A percentile compares a stretch with the other conserved stretches of the same genome.
Conservation (phyloP, 257 asterid species). For the Scutellaria baicalensis region DNA sequence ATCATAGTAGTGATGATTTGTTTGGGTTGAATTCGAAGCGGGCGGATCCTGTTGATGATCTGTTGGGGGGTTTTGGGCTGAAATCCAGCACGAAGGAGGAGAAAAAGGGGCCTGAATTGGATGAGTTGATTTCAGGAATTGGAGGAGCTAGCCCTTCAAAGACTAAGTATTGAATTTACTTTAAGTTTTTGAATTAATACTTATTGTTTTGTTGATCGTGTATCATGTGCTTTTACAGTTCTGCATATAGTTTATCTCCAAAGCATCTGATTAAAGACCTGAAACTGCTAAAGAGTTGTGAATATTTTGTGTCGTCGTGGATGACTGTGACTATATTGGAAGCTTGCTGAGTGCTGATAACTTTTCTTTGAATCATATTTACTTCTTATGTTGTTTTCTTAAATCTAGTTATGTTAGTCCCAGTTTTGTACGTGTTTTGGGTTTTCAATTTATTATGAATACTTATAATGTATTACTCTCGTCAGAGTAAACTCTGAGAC, state of each 20-base stretch:
- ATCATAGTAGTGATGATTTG: slow-evolving; percentile 18
- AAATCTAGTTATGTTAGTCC: background rate
- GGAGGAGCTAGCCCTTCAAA: slow-evolving; percentile 34
- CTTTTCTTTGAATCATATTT: background rate
- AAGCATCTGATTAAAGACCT: background rate
- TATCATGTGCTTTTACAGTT: background rate
- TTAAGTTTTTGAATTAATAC: slow-evolving; percentile 2
- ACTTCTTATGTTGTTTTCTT: background rate
- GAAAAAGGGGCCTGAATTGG: slow-evolving; percentile 28
- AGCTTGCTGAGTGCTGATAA: background rate
- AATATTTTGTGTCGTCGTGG: background rate
- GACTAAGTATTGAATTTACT: slow-evolving; percentile 15
- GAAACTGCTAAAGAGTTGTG: background rate
- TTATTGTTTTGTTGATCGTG: background rate
- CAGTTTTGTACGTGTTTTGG: background rate
- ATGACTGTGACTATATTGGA: background rate
- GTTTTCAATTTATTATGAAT: background rate
- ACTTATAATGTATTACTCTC: background rate
- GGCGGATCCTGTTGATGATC: slow-evolving; percentile 39
- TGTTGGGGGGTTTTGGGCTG: slow-evolving; percentile 42
- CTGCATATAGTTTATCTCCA: background rate
- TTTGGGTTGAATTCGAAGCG: slow-evolving; percentile 28
- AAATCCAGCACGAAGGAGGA: slow-evolving; percentile 20
- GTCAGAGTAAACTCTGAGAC: slow-evolving; percentile 30
- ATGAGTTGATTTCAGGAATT: slow-evolving; percentile 56